These are phyloP conservation scores for Boletus vinaceobasis DNA, from an alignment of 768 basidiomycete species.

Conservation along the genomic window DNA sequence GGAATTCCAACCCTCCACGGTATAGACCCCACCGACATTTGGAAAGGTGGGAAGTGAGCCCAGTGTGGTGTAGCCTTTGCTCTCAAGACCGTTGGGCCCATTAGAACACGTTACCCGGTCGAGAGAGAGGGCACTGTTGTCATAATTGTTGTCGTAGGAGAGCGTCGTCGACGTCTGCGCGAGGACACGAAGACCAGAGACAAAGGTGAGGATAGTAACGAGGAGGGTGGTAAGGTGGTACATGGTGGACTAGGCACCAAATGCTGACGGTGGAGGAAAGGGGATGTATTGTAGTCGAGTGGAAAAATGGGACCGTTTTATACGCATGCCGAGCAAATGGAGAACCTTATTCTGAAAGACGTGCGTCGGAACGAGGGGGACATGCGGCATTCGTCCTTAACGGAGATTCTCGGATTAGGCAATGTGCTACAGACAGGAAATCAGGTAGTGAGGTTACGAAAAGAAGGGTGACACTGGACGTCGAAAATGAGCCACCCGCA, in stretches of 20 bases:
- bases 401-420: background rate
- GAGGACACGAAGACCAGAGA: conserved; percentile 15
- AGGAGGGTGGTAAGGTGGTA: conserved; percentile 17
- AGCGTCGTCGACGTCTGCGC: conserved; percentile 28
- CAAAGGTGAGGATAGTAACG: conserved; percentile 10
- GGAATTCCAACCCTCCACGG: conserved; percentile 22
- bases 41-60: conserved; percentile 38
- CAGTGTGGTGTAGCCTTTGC: conserved; percentile 34
- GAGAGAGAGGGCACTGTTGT: conserved; percentile 27
- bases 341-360: background rate
- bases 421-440: background rate
- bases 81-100: conserved; percentile 36
- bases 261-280: background rate
- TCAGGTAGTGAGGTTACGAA: background rate
- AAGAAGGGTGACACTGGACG: background rate
- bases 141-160: conserved; percentile 38
- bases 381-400: background rate
- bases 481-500: no score
- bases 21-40: conserved; percentile 31
- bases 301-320: conserved; percentile 14
- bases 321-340: conserved; percentile 1
- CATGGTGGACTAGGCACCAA: conserved; percentile 20
- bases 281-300: background rate
- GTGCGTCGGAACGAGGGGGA: background rate
- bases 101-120: conserved; percentile 36